A percentile compares a stretch with the other conserved stretches of the same genome.
Conservation (phyloP, 208 protist species). For the Leptomonas seymouri region DNA sequence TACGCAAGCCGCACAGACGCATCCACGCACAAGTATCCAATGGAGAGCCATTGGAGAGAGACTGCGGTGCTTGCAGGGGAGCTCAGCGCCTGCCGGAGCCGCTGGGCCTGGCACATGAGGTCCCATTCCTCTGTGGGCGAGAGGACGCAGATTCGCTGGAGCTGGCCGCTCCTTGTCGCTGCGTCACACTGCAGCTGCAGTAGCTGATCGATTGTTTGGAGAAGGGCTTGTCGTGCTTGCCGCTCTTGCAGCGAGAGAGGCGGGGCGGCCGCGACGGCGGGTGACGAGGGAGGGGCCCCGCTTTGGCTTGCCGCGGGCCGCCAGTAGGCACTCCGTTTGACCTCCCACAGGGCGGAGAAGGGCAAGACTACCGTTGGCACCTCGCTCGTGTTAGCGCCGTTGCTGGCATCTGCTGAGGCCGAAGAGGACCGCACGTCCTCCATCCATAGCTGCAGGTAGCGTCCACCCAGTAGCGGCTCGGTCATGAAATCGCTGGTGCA, state of each 20-base stretch:
- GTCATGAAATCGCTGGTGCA: slow-evolving; percentile 45
- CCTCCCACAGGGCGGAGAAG: slow-evolving; percentile 59
- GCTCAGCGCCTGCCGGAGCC: slow-evolving; percentile 27
- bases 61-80: background rate
- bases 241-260: slow-evolving; percentile 69
- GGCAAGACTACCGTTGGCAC: slow-evolving; percentile 40
- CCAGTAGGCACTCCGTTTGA: slow-evolving; percentile 61
- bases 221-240: slow-evolving; percentile 46
- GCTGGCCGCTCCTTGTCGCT: background rate
- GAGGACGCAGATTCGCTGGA: slow-evolving; percentile 17
- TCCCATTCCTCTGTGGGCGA: slow-evolving; percentile 63
- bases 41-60: slow-evolving; percentile 29
- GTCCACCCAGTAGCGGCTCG: slow-evolving; percentile 66
- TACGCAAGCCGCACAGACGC: slow-evolving; percentile 47
- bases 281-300: background rate
- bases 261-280: background rate
- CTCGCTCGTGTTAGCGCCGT: background rate
- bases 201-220: slow-evolving; percentile 60
- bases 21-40: slow-evolving; percentile 49
- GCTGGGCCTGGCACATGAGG: slow-evolving; percentile 47
- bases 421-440: slow-evolving; percentile 36
- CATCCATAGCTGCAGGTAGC: slow-evolving; percentile 45
- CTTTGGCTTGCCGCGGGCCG: slow-evolving; percentile 3
- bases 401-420: background rate
- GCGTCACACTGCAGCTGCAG: slow-evolving; percentile 53